A percentile compares a stretch with the other conserved stretches of the same genome.
phyloP scores from a whole-genome alignment of 768 basidiomycete genomes.

The Termitomyces sp. region DNA sequence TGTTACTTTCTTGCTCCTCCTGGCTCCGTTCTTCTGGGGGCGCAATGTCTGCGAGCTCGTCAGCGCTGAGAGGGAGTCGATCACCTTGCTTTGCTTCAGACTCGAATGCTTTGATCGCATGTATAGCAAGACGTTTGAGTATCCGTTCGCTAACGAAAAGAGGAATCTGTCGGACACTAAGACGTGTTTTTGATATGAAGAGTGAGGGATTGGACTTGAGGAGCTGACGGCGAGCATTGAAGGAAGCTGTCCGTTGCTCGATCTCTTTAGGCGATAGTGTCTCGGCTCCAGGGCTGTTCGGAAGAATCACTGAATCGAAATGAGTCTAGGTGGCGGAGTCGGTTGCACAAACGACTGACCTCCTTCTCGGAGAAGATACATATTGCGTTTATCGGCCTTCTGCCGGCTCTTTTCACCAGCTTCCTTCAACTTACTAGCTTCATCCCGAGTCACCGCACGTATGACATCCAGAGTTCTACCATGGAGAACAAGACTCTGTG shows the following conservation, averaged over 20 bases:
- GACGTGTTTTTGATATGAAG: constrained; percentile 90
- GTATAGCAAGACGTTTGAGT: constrained; percentile 81
- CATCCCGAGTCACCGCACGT: constrained; percentile 85
- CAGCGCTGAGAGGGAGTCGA: constrained; percentile 57
- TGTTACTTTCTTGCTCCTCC: constrained; percentile 22
- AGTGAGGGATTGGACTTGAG: constrained; percentile 90
- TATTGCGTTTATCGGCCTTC: constrained; percentile 92
- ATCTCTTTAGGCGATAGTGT: constrained; percentile 69
- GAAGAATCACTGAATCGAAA: constrained; percentile 69
- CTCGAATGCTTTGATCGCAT: constrained; percentile 77
- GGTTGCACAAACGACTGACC: constrained; percentile 42
- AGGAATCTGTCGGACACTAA: constrained; percentile 91
- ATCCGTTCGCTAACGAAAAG: constrained; percentile 85
- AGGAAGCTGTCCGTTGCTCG: constrained; percentile 80
- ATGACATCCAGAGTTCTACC: constrained; percentile 91
- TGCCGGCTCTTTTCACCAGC: constrained; percentile 79
- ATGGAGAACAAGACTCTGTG: constrained; percentile 80
- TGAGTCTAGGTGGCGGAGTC: not conserved
- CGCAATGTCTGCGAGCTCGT: constrained; percentile 59
- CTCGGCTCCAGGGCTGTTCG: constrained; percentile 77
- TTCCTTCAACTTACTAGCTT: constrained; percentile 84
- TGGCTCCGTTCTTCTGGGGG: not conserved
- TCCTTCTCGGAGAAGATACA: constrained; percentile 95
- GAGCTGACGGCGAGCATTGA: constrained; percentile 77
- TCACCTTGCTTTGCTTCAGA: constrained; percentile 62